These are phyloP conservation scores for Mortierella polycephala DNA, from an alignment of 371 early-diverging fungal genomes.

Conservation along the genomic window DNA sequence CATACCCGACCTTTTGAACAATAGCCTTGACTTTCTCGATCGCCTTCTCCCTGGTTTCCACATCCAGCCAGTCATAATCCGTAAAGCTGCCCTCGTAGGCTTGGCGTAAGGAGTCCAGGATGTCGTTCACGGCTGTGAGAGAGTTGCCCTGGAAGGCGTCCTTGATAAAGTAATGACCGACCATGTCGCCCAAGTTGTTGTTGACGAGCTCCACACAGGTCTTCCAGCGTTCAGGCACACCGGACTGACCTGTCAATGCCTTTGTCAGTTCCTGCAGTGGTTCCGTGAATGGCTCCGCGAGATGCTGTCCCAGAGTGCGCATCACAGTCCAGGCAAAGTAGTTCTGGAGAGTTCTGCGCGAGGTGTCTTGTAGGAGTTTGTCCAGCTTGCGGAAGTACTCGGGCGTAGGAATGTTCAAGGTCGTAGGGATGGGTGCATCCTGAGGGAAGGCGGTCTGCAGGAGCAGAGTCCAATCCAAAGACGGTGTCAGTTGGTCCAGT, in stretches of 20 bases:
- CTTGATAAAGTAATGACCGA: conserved; percentile 68
- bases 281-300: conserved; percentile 41
- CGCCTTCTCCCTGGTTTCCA: conserved; percentile 58
- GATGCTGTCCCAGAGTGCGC: conserved; percentile 14
- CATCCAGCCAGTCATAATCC: conserved; percentile 64
- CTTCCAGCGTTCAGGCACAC: conserved; percentile 53
- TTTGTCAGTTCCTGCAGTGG: conserved; percentile 48
- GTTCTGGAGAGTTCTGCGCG: conserved; percentile 50
- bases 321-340: conserved; percentile 62
- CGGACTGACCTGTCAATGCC: conserved; percentile 47
- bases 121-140: conserved; percentile 37
- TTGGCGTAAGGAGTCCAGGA: conserved; percentile 56
- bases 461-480: conserved; percentile 59
- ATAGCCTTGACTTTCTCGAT: conserved; percentile 57
- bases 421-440: conserved; percentile 35
- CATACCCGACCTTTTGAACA: conserved; percentile 63
- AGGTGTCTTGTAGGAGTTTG: conserved; percentile 43
- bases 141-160: conserved; percentile 49
- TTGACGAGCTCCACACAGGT: conserved; percentile 57
- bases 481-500: conserved; percentile 48
- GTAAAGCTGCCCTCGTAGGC: conserved; percentile 56
- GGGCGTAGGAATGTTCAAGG: conserved; percentile 55
- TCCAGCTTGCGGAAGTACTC: conserved; percentile 54
- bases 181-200: conserved; percentile 55
- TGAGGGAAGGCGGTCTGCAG: conserved; percentile 53